Evolutionary conservation across 2,329 filamentous ascomycete genomes (phyloP).

Genomic region (Aureobasidium leucospermi): DNA sequence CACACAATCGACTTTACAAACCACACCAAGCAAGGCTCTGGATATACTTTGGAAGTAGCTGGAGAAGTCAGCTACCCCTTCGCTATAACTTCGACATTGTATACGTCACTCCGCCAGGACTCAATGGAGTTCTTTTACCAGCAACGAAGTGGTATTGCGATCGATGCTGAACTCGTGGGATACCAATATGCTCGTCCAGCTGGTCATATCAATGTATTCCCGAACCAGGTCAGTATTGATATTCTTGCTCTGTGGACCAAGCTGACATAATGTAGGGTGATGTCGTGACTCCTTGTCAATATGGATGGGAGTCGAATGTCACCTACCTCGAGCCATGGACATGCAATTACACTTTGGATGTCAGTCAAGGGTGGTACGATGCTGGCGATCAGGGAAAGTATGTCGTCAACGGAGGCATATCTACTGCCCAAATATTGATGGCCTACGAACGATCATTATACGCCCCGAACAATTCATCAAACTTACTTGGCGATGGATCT

Average conservation of each 20-base stretch:
- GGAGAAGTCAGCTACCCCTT: slow-evolving; percentile 13
- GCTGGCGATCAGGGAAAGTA: slow-evolving; percentile 16
- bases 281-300: slow-evolving; percentile 12
- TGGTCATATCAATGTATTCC: slow-evolving; percentile 11
- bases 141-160: slow-evolving; percentile 16
- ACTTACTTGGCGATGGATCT: slow-evolving; percentile 11
- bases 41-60: neutral
- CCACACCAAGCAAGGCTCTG: neutral
- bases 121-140: slow-evolving; percentile 16
- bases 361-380: slow-evolving; percentile 15
- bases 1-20: slow-evolving; percentile 11
- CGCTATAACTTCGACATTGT: slow-evolving; percentile 4
- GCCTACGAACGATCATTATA: slow-evolving; percentile 13
- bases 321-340: slow-evolving; percentile 16
- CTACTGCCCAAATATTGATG: slow-evolving; percentile 14
- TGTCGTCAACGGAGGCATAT: slow-evolving; percentile 15
- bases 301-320: slow-evolving; percentile 13
- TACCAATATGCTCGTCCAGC: slow-evolving; percentile 13
- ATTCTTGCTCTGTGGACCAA: no score
- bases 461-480: neutral
- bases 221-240: neutral
- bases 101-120: slow-evolving; percentile 12
- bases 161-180: slow-evolving; percentile 13
- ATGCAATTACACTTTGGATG: slow-evolving; percentile 16
- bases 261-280: slow-evolving; percentile 11